A percentile compares a stretch with the other conserved stretches of the same genome.
phyloP scores from a whole-genome alignment of 2,329 filamentous ascomycete species.

The Pleomassaria siparia region DNA sequence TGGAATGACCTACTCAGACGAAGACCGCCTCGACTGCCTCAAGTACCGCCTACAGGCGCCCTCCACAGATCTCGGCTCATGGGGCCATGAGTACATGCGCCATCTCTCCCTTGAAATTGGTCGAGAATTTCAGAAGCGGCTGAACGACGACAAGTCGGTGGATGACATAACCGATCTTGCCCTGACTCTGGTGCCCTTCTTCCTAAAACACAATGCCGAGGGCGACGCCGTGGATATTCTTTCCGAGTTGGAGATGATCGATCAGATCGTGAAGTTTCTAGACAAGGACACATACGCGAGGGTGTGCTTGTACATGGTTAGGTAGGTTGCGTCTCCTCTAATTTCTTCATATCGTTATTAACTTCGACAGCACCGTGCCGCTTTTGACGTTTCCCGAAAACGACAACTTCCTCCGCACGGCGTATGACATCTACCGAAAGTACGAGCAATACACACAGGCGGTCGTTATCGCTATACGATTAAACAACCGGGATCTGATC shows the following conservation, averaged over 20 bases:
- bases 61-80: conserved; percentile 89
- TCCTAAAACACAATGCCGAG: conserved; percentile 95
- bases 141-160: conserved; percentile 80
- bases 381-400: conserved; percentile 97
- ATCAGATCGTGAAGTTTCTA: conserved; percentile 82
- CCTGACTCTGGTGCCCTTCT: conserved; percentile 83
- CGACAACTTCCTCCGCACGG: conserved; percentile 88
- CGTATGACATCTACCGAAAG: conserved; percentile 88
- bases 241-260: conserved; percentile 97
- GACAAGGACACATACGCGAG: conserved; percentile 92
- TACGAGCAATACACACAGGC: conserved; percentile 94
- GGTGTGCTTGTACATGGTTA: conserved; percentile 97
- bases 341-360: conserved; percentile 13
- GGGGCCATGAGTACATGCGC: conserved; percentile 97
- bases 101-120: conserved; percentile 96
- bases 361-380: conserved; percentile 78
- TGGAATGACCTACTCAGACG: conserved; percentile 98
- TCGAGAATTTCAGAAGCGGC: conserved; percentile 84
- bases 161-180: conserved; percentile 86
- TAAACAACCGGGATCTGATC: conserved; percentile 86
- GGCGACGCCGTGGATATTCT: conserved; percentile 96
- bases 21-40: conserved; percentile 91
- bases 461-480: conserved; percentile 87
- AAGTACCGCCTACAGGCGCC: conserved; percentile 92
- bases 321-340: conserved; percentile 28